Conservation (phyloP, 176 grass and related monocot species). For the Tillandsia leiboldiana region DNA sequence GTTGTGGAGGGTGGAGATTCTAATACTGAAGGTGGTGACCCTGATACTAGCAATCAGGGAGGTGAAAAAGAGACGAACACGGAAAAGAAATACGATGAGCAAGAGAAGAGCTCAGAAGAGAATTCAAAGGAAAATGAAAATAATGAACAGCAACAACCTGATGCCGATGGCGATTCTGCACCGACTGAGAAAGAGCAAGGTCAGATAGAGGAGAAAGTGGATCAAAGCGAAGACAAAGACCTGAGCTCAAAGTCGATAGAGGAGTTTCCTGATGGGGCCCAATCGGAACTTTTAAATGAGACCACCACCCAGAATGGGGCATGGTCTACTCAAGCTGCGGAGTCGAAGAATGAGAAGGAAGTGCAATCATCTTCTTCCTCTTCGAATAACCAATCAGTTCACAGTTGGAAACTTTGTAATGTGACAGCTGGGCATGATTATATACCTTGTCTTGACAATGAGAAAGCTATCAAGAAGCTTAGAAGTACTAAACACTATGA, state of each 20-base stretch:
- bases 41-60: constrained; percentile 1
- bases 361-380: constrained; percentile 36
- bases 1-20: constrained; percentile 1
- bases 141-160: constrained; percentile 21
- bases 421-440: constrained; percentile 52
- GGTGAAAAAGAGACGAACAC: constrained; percentile 7
- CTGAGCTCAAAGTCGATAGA: constrained; percentile 32
- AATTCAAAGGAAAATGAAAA: constrained; percentile 28
- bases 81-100: constrained; percentile 21
- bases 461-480: constrained; percentile 86
- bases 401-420: constrained; percentile 86
- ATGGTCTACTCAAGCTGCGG: constrained; percentile 66
- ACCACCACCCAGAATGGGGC: constrained; percentile 56
- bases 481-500: constrained; percentile 78
- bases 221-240: constrained; percentile 51
- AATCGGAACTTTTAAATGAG: constrained; percentile 88
- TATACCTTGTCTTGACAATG: constrained; percentile 96
- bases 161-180: constrained; percentile 11
- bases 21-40: neutral
- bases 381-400: constrained; percentile 26
- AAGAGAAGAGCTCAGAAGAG: neutral
- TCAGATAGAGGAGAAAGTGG: constrained; percentile 43
- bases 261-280: constrained; percentile 56
- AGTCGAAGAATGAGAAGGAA: constrained; percentile 85
- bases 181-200: constrained; percentile 26